Percentiles rank a stretch among this genome's conserved stretches.
These are phyloP conservation scores for Myochromella boudieri DNA, from an alignment of 768 basidiomycete genomes.

Conservation along the genomic window DNA sequence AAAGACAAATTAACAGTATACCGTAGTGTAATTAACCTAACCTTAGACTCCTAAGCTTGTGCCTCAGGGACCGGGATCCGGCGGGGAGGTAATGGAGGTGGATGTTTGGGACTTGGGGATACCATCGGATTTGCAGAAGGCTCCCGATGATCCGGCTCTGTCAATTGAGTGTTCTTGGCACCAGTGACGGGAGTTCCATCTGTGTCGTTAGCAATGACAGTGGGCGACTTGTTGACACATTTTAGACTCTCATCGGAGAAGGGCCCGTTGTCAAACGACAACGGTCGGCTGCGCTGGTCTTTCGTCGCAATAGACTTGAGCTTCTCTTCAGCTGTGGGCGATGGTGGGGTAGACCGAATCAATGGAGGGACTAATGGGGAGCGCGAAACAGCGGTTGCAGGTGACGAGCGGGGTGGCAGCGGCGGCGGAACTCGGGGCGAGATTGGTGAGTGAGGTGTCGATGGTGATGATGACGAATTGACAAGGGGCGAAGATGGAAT, in stretches of 20 bases:
- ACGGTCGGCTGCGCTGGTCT: slow-evolving; percentile 34
- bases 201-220: not conserved
- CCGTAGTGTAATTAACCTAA: not conserved
- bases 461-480: not conserved
- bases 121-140: slow-evolving; percentile 1
- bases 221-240: not conserved
- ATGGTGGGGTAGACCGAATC: slow-evolving; percentile 19
- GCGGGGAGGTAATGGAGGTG: slow-evolving; percentile 22
- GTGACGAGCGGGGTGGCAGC: slow-evolving; percentile 44
- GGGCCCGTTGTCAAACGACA: slow-evolving; percentile 13
- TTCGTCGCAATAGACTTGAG: slow-evolving; percentile 56
- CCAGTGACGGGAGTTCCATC: not conserved
- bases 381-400: slow-evolving; percentile 26
- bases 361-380: slow-evolving; percentile 26
- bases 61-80: slow-evolving; percentile 9
- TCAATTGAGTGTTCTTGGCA: too few relatives aligned
- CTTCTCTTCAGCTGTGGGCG: slow-evolving; percentile 45
- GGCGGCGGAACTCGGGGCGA: slow-evolving; percentile 46
- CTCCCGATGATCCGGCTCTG: slow-evolving; percentile 5
- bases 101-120: slow-evolving; percentile 12
- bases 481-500: slow-evolving; percentile 4
- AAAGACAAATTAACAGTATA: not conserved
- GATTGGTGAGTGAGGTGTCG: slow-evolving; percentile 33
- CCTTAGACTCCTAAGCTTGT: slow-evolving; percentile 1
- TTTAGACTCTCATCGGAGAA: not conserved